A percentile compares a stretch with the other conserved stretches of the same genome.
These are phyloP conservation scores for Coriaria nepalensis DNA, from an alignment of 306 rosid genomes.

Conservation along the genomic window DNA sequence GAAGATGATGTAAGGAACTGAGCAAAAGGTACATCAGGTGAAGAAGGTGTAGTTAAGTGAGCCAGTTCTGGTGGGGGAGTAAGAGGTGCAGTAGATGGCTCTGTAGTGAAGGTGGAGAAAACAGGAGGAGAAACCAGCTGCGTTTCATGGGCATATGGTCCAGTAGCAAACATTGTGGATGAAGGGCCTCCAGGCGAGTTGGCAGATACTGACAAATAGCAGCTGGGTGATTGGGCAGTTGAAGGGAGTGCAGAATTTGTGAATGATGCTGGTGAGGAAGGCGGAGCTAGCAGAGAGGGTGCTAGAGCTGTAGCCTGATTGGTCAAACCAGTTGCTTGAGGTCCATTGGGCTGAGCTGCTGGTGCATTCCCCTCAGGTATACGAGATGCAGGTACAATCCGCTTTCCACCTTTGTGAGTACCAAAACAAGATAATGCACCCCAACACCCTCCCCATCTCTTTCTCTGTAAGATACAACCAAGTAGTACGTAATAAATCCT, in stretches of 20 bases:
- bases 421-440: conserved; percentile 83
- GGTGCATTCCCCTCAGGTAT: conserved; percentile 59
- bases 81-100: conserved; percentile 95
- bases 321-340: conserved; percentile 54
- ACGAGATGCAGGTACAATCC: conserved; percentile 87
- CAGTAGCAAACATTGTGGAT: conserved; percentile 74
- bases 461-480: conserved; percentile 46
- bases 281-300: conserved; percentile 92
- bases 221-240: conserved; percentile 78
- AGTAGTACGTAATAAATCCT: conserved; percentile 6
- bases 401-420: conserved; percentile 85
- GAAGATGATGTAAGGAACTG: conserved; percentile 78
- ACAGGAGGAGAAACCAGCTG: conserved; percentile 95
- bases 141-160: conserved; percentile 93
- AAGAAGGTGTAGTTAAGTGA: conserved; percentile 96
- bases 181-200: conserved; percentile 99
- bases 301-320: conserved; percentile 65
- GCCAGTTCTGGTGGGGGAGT: conserved; percentile 99
- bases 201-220: conserved; percentile 73
- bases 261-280: conserved; percentile 95
- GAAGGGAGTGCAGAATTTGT: conserved; percentile 92
- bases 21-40: conserved; percentile 97
- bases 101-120: conserved; percentile 93
- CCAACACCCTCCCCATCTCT: conserved; percentile 98
- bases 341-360: conserved; percentile 69